Evolutionary conservation across 768 basidiomycete species (phyloP).

Genomic region (Tricholoma matsutake): DNA sequence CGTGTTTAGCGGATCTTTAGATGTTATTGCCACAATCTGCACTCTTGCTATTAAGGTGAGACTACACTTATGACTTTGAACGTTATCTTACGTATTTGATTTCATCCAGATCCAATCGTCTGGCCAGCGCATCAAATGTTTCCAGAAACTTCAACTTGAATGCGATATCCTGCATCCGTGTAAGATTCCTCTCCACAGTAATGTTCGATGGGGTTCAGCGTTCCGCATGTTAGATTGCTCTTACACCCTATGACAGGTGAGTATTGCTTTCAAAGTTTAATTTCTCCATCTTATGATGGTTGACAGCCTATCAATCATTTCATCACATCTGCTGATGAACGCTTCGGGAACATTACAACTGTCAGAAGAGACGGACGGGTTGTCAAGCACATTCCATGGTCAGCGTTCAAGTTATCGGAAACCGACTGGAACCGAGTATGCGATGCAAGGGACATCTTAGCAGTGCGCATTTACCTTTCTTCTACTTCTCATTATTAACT

Average conservation of each 20-base stretch:
- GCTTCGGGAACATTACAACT: neutral
- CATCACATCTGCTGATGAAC: neutral
- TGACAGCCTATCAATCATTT: neutral
- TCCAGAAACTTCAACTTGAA: neutral
- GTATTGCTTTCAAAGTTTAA: neutral
- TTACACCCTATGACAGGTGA: neutral
- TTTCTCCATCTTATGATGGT: neutral
- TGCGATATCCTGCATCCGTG: neutral
- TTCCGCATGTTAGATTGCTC: neutral
- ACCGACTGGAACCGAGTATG: no score
- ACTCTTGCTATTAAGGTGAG: neutral
- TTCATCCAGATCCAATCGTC: neutral
- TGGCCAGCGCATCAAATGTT: no score
- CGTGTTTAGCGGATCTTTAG: neutral
- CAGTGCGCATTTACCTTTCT: neutral
- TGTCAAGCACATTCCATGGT: neutral
- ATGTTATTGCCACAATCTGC: neutral
- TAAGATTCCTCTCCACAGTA: conserved; percentile 1
- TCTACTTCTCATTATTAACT: neutral
- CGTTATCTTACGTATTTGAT: neutral
- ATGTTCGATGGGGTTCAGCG: no score
- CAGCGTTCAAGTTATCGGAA: neutral
- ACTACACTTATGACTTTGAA: neutral
- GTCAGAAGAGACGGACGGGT: neutral
- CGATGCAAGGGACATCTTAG: neutral